Conservation (phyloP, 1,139 yeast genomes). For the Meyerozyma carpophila region DNA sequence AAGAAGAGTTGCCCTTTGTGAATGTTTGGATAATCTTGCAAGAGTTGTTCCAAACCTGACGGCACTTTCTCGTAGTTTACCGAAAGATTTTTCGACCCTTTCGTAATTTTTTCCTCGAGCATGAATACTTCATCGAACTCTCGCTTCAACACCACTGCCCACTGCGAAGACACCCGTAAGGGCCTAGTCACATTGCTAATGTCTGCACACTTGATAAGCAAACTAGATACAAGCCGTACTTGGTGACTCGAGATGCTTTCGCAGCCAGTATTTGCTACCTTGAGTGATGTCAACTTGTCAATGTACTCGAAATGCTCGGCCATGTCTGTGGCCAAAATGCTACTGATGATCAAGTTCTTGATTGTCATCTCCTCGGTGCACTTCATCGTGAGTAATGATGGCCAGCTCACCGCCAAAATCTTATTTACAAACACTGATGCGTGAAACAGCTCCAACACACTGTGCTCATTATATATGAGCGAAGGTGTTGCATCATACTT, state of each 20-base stretch:
- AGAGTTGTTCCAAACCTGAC: slow-evolving; percentile 28
- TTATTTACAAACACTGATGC: slow-evolving; percentile 59
- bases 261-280: slow-evolving; percentile 2
- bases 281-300: slow-evolving; percentile 33
- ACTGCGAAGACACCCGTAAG: slow-evolving; percentile 66
- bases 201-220: slow-evolving; percentile 88
- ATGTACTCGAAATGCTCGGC: slow-evolving; percentile 80
- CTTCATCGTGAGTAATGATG: slow-evolving; percentile 29
- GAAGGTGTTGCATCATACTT: slow-evolving; percentile 65
- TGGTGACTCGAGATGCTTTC: slow-evolving; percentile 16
- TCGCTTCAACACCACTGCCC: slow-evolving; percentile 75
- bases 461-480: slow-evolving; percentile 52
- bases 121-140: slow-evolving; percentile 69
- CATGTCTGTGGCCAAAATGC: slow-evolving; percentile 90
- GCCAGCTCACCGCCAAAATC: slow-evolving; percentile 61
- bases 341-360: slow-evolving; percentile 32
- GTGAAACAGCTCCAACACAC: slow-evolving; percentile 83
- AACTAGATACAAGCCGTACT: slow-evolving; percentile 51
- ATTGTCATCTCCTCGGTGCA: slow-evolving; percentile 7
- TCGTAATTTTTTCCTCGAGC: slow-evolving; percentile 40
- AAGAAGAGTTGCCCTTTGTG: slow-evolving; percentile 82
- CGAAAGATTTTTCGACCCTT: slow-evolving; percentile 4
- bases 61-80: slow-evolving; percentile 28
- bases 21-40: slow-evolving; percentile 42
- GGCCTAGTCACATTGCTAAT: slow-evolving; percentile 89